A percentile compares a stretch with the other conserved stretches of the same genome.
phyloP scores from a whole-genome alignment of 441 rosid species.

The Aquilaria agallochum region DNA sequence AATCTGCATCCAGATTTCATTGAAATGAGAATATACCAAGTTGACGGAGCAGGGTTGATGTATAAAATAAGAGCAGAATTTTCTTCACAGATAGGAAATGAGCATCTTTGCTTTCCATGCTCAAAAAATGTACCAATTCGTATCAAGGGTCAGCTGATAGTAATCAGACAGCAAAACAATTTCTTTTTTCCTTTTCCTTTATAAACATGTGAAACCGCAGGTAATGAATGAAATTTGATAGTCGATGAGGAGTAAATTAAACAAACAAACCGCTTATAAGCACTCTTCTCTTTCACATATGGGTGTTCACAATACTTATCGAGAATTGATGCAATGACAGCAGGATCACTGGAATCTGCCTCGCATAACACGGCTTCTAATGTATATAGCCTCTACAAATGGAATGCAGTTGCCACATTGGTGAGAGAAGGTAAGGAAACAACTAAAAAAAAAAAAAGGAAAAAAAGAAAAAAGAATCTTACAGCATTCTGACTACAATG shows the following conservation, averaged over 20 bases:
- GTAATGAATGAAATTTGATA: not conserved
- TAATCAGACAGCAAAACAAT: too few species aligned
- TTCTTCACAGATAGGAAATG: not conserved
- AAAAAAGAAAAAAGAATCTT: too few species aligned
- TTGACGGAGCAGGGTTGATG: too few species aligned
- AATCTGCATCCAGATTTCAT: slow-evolving; percentile 38
- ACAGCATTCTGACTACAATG: too few species aligned
- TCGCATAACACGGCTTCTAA: slow-evolving; percentile 61
- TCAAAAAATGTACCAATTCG: not conserved
- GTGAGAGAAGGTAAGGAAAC: not conserved
- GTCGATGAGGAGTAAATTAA: not conserved
- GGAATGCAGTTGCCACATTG: slow-evolving; percentile 3
- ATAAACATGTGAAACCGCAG: not conserved
- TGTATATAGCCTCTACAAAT: slow-evolving; percentile 51
- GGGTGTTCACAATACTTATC: slow-evolving; percentile 56
- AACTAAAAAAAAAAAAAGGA: too few species aligned
- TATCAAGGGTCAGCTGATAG: too few species aligned
- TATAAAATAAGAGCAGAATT: too few species aligned
- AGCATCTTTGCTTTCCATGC: not conserved
- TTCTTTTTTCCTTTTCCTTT: too few species aligned
- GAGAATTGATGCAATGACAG: slow-evolving; percentile 46
- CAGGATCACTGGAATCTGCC: slow-evolving; percentile 48
- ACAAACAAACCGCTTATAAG: slow-evolving; percentile 50
- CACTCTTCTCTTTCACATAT: slow-evolving; percentile 54
- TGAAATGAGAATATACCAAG: slow-evolving; percentile 9